These are phyloP conservation scores for Teunomyces stri DNA, from an alignment of 805 yeast genomes.

Conservation along the genomic window DNA sequence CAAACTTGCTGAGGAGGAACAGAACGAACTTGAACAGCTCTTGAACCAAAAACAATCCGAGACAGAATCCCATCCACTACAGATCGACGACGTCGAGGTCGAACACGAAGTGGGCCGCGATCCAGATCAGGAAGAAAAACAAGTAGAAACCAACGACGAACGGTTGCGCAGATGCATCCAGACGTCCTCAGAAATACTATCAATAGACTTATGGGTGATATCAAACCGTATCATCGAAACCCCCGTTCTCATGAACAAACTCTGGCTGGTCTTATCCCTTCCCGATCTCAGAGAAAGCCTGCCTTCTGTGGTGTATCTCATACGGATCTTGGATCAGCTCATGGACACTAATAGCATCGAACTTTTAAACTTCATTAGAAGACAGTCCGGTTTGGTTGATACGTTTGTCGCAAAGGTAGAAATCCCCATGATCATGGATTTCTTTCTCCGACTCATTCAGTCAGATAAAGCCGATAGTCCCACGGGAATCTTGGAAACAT, in stretches of 20 bases:
- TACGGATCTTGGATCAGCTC: conserved; percentile 81
- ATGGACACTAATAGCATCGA: conserved; percentile 60
- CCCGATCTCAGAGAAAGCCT: conserved; percentile 34
- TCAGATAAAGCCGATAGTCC: conserved; percentile 90
- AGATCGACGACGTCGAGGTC: conserved; percentile 3
- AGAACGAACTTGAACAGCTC: conserved; percentile 17
- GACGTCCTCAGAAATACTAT: conserved; percentile 38
- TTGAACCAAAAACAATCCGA: conserved; percentile 9
- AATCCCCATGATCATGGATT: conserved; percentile 93
- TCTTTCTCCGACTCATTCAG: conserved; percentile 81
- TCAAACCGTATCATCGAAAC: conserved; percentile 43
- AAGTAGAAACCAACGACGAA: conserved; percentile 30
- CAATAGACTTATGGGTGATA: conserved; percentile 42
- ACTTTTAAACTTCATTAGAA: conserved; percentile 66
- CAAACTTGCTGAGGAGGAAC: conserved; percentile 23
- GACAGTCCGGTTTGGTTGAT: conserved; percentile 69
- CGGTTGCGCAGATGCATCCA: conserved; percentile 36
- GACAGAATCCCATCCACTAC: neutral
- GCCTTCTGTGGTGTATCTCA: conserved; percentile 38
- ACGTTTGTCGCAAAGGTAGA: conserved; percentile 83
- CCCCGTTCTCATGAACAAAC: conserved; percentile 36
- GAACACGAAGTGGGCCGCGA: conserved; percentile 4
- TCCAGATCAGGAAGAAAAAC: conserved; percentile 11
- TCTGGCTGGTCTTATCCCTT: conserved; percentile 38
- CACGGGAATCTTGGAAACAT: conserved; percentile 77